These are phyloP conservation scores for Suillus decipiens DNA, from an alignment of 768 basidiomycete species.

Conservation along the genomic window DNA sequence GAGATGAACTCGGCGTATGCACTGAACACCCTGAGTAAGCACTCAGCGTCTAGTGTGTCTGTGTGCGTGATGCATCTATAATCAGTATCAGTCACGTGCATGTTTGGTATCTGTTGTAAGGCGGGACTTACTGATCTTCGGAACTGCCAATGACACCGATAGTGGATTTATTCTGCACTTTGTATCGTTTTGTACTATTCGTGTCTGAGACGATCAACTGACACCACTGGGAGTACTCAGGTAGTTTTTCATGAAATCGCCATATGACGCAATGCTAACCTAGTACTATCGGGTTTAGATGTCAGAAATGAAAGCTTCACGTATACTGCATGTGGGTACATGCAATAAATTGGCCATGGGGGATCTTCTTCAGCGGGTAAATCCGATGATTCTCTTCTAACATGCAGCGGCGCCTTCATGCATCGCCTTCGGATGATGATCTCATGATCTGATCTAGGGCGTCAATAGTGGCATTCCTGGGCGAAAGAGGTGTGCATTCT, in stretches of 20 bases:
- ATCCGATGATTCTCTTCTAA: conserved; percentile 1
- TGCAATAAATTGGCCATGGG: neutral
- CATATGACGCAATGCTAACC: neutral
- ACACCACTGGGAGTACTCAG: neutral
- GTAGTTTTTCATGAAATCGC: neutral
- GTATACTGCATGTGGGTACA: neutral
- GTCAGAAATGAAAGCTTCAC: neutral
- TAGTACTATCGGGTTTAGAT: neutral
- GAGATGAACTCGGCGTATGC: neutral
- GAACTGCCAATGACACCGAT: neutral
- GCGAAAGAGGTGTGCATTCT: neutral
- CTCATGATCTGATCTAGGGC: neutral
- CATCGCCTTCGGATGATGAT: neutral
- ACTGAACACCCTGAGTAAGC: too few species aligned
- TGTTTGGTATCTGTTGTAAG: too few species aligned
- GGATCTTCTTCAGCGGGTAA: neutral
- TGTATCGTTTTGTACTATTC: neutral
- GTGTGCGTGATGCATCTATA: too few species aligned
- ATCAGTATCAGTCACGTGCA: neutral
- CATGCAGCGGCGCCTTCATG: neutral
- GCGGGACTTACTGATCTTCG: neutral
- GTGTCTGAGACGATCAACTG: neutral
- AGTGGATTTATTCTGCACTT: neutral
- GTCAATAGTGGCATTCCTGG: neutral
- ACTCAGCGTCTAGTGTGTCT: too few species aligned